These are phyloP conservation scores for Smittium culicis DNA, from an alignment of 371 early-diverging fungal species.

Conservation along the genomic window DNA sequence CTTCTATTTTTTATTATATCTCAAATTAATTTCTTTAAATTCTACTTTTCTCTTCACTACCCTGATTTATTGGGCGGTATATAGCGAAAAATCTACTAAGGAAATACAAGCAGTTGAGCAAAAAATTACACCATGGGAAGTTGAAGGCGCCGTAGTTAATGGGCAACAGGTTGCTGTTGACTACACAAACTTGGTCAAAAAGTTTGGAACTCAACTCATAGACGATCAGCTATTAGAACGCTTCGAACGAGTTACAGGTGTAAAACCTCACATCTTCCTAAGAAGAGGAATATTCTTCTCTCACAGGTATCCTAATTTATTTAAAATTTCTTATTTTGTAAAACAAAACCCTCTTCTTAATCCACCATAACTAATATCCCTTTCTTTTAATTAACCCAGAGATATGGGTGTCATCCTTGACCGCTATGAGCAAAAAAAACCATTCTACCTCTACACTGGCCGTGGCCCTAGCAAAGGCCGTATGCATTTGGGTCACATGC, in stretches of 20 bases:
- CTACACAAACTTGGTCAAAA: constrained; percentile 85
- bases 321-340: background rate
- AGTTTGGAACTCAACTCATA: constrained; percentile 89
- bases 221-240: constrained; percentile 62
- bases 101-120: constrained; percentile 41
- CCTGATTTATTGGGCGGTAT: background rate
- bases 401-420: constrained; percentile 85
- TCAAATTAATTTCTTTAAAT: too few relatives aligned
- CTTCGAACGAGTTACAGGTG: constrained; percentile 75
- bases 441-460: constrained; percentile 99
- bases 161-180: constrained; percentile 84
- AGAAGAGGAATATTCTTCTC: constrained; percentile 95
- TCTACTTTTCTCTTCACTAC: background rate
- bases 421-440: constrained; percentile 81
- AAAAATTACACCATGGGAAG: constrained; percentile 92
- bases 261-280: constrained; percentile 71
- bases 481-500: constrained; percentile 99
- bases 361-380: background rate
- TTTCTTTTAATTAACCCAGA: constrained; percentile 44
- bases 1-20: too few relatives aligned
- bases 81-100: background rate
- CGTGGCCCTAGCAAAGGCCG: constrained; percentile 93
- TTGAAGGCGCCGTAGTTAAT: constrained; percentile 75
- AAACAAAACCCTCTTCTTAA: background rate
- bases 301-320: constrained; percentile 37